Conservation (phyloP, 1,139 yeast species). For the Kluyveromyces sp. region DNA sequence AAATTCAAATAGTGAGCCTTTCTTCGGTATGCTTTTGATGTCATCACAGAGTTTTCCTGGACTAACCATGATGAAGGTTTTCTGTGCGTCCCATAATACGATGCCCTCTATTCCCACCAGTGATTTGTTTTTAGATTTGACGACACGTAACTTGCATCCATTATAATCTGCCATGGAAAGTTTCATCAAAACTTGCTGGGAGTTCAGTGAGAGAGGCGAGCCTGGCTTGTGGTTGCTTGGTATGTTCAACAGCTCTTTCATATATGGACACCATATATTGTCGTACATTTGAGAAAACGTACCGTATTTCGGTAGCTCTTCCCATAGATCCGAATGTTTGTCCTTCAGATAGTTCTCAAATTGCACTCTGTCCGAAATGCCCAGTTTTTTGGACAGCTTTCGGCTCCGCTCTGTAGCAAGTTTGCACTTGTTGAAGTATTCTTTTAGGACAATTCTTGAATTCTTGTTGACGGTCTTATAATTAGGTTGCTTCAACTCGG, state of each 20-base stretch:
- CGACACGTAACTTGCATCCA: conserved; percentile 63
- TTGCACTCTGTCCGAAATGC: conserved; percentile 11
- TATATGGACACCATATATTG: conserved; percentile 30
- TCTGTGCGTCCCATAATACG: conserved; percentile 81
- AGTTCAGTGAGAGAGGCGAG: conserved; percentile 20
- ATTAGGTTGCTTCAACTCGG: conserved; percentile 18
- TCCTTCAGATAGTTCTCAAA: conserved; percentile 16
- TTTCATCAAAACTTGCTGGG: conserved; percentile 39
- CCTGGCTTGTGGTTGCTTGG: conserved; percentile 16
- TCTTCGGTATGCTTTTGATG: conserved; percentile 50
- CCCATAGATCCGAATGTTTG: conserved; percentile 16
- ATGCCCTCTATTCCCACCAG: conserved; percentile 67
- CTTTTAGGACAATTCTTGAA: conserved; percentile 25
- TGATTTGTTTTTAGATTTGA: conserved; percentile 50
- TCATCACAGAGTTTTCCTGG: conserved; percentile 48
- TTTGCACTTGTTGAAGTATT: conserved; percentile 21
- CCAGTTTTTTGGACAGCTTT: conserved; percentile 17
- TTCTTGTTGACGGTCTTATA: conserved; percentile 26
- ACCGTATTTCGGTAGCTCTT: conserved; percentile 22
- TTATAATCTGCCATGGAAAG: conserved; percentile 77
- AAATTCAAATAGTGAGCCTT: conserved; percentile 52
- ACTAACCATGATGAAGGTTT: conserved; percentile 59
- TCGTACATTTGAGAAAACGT: conserved; percentile 24
- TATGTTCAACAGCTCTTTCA: conserved; percentile 26
- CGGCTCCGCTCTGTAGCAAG: conserved; percentile 15